Base-by-base conservation (phyloP, 2,329 filamentous ascomycete species). In the Fusarium sp. region DNA sequence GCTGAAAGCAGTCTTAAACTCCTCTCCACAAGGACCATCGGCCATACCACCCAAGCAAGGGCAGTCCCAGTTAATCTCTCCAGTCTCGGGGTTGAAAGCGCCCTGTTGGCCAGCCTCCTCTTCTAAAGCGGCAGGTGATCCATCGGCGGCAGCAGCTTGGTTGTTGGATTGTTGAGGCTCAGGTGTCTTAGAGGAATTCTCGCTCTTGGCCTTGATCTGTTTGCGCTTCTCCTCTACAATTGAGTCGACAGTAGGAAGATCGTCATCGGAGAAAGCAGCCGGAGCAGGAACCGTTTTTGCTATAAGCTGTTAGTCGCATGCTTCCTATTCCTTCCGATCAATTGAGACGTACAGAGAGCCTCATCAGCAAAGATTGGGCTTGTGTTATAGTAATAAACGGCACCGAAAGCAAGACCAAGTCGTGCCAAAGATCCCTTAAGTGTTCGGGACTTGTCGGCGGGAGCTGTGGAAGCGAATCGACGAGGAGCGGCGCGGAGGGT, bases 61-160 rank as follows among this genome's bases (percentile, higher is more conserved):
- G 82, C 96, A 99, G 80, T 98, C 96, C 96, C 96, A 99, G 86
- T 99, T 99, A 83, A 99, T 99, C 87, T 99, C 96, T 74, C 96
- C 96, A 12, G 96, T 99, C 84, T 98, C 96, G 5, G 94, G 94
- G 82, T 99, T 97, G 84, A 98, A 99, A 2, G 96, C 96, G 59
- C 94, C 96, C 81, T 98, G 90, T 78, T 95, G 90, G 67, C 84
- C 88, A 8, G 94, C 94, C 80, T 98, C 94, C 65, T 93, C 89
- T 80, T 97, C 92, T 16, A 96, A 83, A 0, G 81, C 85, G 61
- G 83, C 83, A 9, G 85, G 83, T 3, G 86, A 84, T 29, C 79
- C 79, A 8, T 73, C 70, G 67, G 76, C 56, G 27, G 65, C 72
- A 6, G 73, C 78, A 46, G 38, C 69, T 47, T 78, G 72, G 20